Evolutionary conservation across 225 moss, liverwort and hornwort species (phyloP), one percentile per base, ranked within the genome.

Genomic region (Marchantia paleacea): DNA sequence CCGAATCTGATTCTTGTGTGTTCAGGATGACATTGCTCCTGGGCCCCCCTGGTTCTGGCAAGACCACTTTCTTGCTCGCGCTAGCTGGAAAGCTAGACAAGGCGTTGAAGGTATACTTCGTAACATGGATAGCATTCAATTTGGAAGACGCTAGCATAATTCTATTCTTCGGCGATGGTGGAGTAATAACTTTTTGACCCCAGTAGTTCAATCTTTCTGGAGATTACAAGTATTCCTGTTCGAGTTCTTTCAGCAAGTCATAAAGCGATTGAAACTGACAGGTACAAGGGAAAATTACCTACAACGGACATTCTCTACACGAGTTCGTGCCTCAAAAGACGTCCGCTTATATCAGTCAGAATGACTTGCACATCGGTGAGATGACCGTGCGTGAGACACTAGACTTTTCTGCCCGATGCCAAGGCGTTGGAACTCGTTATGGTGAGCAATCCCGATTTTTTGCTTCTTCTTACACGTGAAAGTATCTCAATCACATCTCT

Each of bases 361-460:
- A 78, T 14, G 86, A 86, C 24, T 19, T 86, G 69, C 86, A 86
- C 53, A 49, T 81, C 3, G 79, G 77, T 14, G 77, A 80, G 61
- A 83, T 86, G 83, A 86, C 86, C 12, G 86, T 86, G 39, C 83
- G 86, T 28, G 86, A 86, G 50, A 83, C 86, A 1, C 75, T 86
- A 24, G 73, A 80, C 53, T 86, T 77, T 49, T 80, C 86, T 20
- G 86, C 86, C 10, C 77, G 80, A 48, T 86, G 77, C 25, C 86
- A 86, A 55, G 83, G 83, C 20, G 83, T 83, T 61, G 86, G 86
- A 18, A 53, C 78, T 12, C 80, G 83, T 18, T 86, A 86, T 55
- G 83, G 86, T 86, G 19, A 48, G 60, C 48, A 9, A 7, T 60
- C 60, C 60, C n/a, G 39, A 39, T 1, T 13, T 39, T 39, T 39